Conservation (phyloP, 73 alveolate genomes). For the Blepharisma japonicum region DNA sequence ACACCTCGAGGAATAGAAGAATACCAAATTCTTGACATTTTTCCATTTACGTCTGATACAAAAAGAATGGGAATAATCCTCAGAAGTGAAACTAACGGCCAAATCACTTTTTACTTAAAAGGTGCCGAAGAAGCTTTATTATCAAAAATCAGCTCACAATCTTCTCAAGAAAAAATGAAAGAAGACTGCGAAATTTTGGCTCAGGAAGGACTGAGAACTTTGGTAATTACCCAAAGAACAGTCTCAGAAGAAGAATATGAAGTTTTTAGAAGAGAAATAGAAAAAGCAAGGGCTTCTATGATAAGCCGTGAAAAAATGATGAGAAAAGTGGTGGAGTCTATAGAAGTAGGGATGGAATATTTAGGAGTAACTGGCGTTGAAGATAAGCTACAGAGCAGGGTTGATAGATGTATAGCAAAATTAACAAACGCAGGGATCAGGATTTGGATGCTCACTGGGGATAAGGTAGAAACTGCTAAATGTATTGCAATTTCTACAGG, state of each 20-base stretch:
- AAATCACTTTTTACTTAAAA: constrained; percentile 81
- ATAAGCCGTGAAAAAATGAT: constrained; percentile 66
- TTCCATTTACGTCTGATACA: constrained; percentile 93
- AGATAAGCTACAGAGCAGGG: constrained; percentile 87
- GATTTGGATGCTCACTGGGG: constrained; percentile 98
- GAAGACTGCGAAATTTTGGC: constrained; percentile 91
- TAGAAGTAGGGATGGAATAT: constrained; percentile 86
- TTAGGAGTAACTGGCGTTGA: constrained; percentile 94
- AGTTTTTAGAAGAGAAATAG: constrained; percentile 55
- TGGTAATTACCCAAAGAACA: constrained; percentile 77
- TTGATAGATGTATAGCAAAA: constrained; percentile 67
- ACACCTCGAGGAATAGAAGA: constrained; percentile 31
- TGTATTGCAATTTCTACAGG: constrained; percentile 96
- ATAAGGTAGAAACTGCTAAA: constrained; percentile 97
- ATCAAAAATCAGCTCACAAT: constrained; percentile 61
- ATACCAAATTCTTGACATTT: constrained; percentile 58
- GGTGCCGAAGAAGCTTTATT: constrained; percentile 96
- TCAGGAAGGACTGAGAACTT: constrained; percentile 92
- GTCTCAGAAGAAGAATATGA: constrained; percentile 67
- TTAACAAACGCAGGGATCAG: constrained; percentile 83
- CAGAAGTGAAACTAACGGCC: constrained; percentile 55
- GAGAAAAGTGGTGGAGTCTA: constrained; percentile 52
- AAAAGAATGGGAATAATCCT: constrained; percentile 96
- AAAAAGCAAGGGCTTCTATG: constrained; percentile 75
- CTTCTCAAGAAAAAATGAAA: constrained; percentile 61